Percentiles rank a stretch among this genome's conserved stretches.
Conservation (phyloP, 1,139 yeast genomes). For the Diutina ranongensis region DNA sequence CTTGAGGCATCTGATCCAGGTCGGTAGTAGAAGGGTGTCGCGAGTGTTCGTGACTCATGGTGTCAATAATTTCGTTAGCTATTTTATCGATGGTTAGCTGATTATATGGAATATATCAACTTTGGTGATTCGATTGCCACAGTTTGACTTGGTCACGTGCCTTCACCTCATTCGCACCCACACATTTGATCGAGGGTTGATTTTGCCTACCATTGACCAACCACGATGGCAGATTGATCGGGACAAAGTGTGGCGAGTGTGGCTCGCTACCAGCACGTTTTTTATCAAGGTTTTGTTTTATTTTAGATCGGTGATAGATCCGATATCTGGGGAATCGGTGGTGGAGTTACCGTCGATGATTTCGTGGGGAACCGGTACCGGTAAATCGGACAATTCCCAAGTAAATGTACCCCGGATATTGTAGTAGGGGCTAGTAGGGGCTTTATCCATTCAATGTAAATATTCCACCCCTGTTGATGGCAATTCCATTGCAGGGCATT, state of each 20-base stretch:
- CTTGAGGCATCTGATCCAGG: conserved; percentile 5
- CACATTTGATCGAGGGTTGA: neutral
- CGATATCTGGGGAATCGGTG: neutral
- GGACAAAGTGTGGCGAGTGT: neutral
- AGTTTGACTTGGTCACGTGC: neutral
- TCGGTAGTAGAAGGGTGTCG: neutral
- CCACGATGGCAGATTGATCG: neutral
- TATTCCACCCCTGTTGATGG: no score
- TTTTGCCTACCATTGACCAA: neutral
- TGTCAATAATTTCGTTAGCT: neutral
- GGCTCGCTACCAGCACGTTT: neutral
- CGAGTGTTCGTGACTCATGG: neutral
- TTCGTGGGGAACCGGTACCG: no score
- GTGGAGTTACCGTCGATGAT: no score
- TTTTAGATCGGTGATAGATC: neutral
- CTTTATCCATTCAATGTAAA: no score
- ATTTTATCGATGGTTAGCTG: neutral
- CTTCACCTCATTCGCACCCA: neutral
- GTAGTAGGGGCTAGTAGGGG: no score
- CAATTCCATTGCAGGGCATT: no score
- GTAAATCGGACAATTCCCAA: no score
- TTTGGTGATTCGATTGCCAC: neutral
- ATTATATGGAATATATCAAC: neutral
- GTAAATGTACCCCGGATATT: no score
- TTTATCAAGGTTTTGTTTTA: no score